Evolutionary conservation across 352 stramenopile species (phyloP).

Genomic region (Globisporangium recalcitrans): DNA sequence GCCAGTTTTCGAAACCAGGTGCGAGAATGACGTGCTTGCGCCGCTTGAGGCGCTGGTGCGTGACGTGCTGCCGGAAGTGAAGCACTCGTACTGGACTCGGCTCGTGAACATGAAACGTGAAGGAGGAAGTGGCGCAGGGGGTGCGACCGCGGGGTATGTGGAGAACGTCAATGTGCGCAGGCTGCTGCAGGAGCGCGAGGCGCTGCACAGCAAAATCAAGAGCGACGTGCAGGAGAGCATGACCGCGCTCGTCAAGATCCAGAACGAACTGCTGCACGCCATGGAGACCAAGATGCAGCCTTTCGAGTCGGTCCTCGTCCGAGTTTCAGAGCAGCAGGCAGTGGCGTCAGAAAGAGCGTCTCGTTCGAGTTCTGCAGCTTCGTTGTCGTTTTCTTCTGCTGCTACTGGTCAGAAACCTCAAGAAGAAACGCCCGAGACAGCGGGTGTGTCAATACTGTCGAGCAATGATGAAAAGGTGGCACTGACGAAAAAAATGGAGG

Average conservation of each 20-base stretch:
- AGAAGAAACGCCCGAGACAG: not conserved
- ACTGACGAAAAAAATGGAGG: not conserved
- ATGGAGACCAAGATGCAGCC: conserved; percentile 34
- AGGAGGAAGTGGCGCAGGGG: not conserved
- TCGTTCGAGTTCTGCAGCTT: not conserved
- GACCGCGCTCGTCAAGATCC: conserved; percentile 36
- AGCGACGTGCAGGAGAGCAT: conserved; percentile 54
- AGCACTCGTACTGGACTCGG: conserved; percentile 73
- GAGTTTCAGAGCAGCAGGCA: not conserved
- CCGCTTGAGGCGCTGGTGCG: conserved; percentile 39
- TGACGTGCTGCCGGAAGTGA: conserved; percentile 61
- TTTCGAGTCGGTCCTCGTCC: conserved; percentile 20
- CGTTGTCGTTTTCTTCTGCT: not conserved
- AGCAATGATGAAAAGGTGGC: not conserved
- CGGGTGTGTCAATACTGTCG: not conserved
- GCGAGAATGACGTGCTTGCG: conserved; percentile 36
- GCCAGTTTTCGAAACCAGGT: conserved; percentile 37
- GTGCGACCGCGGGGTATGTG: not conserved
- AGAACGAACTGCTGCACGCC: conserved; percentile 36
- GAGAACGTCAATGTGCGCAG: conserved; percentile 32
- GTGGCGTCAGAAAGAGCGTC: not conserved
- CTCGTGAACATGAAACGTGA: conserved; percentile 23
- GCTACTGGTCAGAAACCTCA: not conserved
- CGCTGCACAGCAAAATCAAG: conserved; percentile 36
- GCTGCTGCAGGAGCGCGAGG: conserved; percentile 46